These are phyloP conservation scores for Lagenaria siceraria DNA, from an alignment of 306 rosid species.

Conservation along the genomic window DNA sequence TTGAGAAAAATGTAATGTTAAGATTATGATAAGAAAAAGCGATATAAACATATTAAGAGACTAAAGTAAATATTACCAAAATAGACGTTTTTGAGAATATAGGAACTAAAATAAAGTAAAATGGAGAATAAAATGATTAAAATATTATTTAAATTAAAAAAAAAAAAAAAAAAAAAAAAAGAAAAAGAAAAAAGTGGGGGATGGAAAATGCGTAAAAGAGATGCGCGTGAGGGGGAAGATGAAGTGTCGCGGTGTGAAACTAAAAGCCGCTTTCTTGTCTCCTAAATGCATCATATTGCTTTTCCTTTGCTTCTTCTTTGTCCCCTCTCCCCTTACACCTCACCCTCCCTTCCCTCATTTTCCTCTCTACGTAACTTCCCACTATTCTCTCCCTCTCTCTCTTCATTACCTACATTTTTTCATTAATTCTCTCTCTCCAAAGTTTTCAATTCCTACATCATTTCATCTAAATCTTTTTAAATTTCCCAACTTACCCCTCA, in stretches of 20 bases:
- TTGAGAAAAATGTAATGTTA: too few relatives aligned
- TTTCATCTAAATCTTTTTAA: not conserved
- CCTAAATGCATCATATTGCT: slow-evolving; percentile 35
- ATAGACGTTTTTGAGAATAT: too few relatives aligned
- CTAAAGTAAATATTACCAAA: too few relatives aligned
- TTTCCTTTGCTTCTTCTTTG: slow-evolving; percentile 17
- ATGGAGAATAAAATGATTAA: too few relatives aligned
- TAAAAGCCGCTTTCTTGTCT: slow-evolving; percentile 50
- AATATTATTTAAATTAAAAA: too few relatives aligned
- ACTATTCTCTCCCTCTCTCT: not conserved
- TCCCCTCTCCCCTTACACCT: slow-evolving; percentile 17
- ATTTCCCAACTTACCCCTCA: not conserved
- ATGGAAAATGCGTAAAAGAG: too few relatives aligned
- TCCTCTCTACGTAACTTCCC: not conserved
- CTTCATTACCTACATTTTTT: not conserved
- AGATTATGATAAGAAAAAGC: too few relatives aligned
- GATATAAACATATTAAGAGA: too few relatives aligned
- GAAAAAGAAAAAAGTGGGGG: too few relatives aligned
- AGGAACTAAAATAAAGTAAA: too few relatives aligned
- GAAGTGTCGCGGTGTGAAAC: slow-evolving; percentile 18
- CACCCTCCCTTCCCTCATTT: not conserved
- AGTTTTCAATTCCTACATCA: not conserved
- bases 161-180: too few relatives aligned
- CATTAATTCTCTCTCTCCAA: not conserved
- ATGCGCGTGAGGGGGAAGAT: slow-evolving; percentile 14